Conservation (phyloP, 805 yeast species). For the Sugiyamaella smithiae region DNA sequence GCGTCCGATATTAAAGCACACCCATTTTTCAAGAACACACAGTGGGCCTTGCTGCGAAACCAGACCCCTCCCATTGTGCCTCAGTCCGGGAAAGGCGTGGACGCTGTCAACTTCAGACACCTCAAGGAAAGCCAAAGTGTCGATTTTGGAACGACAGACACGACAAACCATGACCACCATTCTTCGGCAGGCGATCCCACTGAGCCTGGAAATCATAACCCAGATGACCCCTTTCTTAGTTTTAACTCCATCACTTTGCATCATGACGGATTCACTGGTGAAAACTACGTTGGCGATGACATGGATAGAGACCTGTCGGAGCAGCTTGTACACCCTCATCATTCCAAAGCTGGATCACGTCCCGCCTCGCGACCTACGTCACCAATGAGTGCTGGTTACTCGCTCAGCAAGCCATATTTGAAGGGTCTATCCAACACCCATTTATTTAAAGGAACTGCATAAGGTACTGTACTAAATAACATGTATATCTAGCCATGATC, state of each 20-base stretch:
- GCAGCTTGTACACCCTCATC: conserved; percentile 1
- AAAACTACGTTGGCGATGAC: conserved; percentile 36
- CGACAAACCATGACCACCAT: background rate
- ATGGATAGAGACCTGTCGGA: no score
- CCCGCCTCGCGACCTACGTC: background rate
- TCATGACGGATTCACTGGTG: conserved; percentile 56
- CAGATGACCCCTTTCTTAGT: conserved; percentile 75
- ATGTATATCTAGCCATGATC: background rate
- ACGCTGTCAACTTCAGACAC: conserved; percentile 37
- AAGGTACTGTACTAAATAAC: background rate
- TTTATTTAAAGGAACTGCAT: conserved; percentile 7
- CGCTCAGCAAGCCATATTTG: background rate
- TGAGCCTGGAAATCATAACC: conserved; percentile 20
- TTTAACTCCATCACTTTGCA: conserved; percentile 85
- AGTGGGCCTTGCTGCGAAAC: conserved; percentile 93
- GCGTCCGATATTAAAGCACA: conserved; percentile 94
- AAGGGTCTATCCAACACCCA: conserved; percentile 6
- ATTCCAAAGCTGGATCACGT: no score
- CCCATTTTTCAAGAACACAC: conserved; percentile 83
- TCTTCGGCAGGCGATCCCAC: conserved; percentile 28
- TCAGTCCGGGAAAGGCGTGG: conserved; percentile 57
- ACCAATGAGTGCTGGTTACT: background rate
- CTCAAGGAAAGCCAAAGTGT: conserved; percentile 33
- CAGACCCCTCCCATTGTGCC: conserved; percentile 97
- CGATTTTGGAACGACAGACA: conserved; percentile 26